phyloP scores from a whole-genome alignment of 257 asterid genomes.

The Scutellaria galericulata region DNA sequence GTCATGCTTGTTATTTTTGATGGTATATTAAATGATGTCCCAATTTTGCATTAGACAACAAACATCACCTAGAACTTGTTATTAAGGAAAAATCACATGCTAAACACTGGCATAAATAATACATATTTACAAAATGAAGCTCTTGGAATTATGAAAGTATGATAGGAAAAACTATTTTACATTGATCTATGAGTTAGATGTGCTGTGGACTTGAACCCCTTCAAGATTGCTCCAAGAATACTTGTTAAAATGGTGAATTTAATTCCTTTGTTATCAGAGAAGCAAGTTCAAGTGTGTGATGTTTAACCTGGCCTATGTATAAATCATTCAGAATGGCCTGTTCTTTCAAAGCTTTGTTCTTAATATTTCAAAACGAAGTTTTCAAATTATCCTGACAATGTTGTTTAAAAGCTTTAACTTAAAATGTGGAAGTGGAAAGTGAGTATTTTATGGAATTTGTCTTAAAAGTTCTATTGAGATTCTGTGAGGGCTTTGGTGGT shows the following conservation, averaged over 20 bases:
- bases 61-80: not conserved
- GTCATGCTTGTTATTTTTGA: not conserved
- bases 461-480: not conserved
- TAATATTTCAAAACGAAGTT: not conserved
- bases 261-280: not conserved
- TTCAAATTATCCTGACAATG: not conserved
- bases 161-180: not conserved
- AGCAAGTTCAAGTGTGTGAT: not conserved
- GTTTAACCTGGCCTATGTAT: not conserved
- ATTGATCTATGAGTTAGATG: not conserved
- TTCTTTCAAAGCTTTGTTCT: slow-evolving; percentile 9
- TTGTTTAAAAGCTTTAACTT: not conserved
- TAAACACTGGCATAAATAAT: not conserved
- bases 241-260: not conserved
- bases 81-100: not conserved
- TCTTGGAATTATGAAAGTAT: not conserved
- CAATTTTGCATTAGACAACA: not conserved
- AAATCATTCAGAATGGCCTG: not conserved
- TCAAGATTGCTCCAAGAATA: not conserved
- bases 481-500: slow-evolving; percentile 7
- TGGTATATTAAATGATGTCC: too few relatives aligned
- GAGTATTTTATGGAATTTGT: not conserved
- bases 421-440: slow-evolving; percentile 11
- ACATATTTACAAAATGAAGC: not conserved
- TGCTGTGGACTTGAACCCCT: not conserved